Conservation (phyloP, 345 rosid species). For the Dipteronia dyeriana region DNA sequence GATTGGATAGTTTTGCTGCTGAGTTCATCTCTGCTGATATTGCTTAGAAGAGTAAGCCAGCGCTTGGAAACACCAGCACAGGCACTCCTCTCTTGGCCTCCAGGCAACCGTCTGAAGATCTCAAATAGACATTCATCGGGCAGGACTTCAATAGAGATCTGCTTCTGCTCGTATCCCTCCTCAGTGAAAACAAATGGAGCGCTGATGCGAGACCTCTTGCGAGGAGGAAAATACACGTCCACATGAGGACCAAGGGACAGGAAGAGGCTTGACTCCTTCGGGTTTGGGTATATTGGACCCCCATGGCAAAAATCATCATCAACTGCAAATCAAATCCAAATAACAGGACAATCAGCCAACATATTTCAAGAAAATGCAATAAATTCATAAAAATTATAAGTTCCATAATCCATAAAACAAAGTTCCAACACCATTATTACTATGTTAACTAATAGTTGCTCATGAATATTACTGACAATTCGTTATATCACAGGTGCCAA, state of each 20-base stretch:
- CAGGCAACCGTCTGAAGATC: conserved; percentile 72
- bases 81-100: conserved; percentile 74
- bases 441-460: too few relatives aligned
- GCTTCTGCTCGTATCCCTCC: conserved; percentile 54
- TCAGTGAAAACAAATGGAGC: conserved; percentile 65
- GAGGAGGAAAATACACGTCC: conserved; percentile 67
- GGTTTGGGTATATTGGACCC: conserved; percentile 71
- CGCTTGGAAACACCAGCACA: conserved; percentile 85
- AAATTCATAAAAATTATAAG: neutral
- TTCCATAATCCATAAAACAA: neutral
- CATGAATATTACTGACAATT: too few relatives aligned
- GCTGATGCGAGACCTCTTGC: conserved; percentile 74
- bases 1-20: conserved; percentile 19
- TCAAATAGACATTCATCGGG: conserved; percentile 97
- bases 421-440: neutral
- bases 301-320: conserved; percentile 69
- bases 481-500: too few relatives aligned
- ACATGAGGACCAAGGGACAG: conserved; percentile 63
- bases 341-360: neutral
- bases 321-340: conserved; percentile 40
- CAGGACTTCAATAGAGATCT: conserved; percentile 67
- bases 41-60: conserved; percentile 81
- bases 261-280: conserved; percentile 68
- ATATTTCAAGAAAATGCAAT: neutral
- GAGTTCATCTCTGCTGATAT: conserved; percentile 63